These are phyloP conservation scores for Boletus rubescentipes DNA, from an alignment of 768 basidiomycete species.

Conservation along the genomic window DNA sequence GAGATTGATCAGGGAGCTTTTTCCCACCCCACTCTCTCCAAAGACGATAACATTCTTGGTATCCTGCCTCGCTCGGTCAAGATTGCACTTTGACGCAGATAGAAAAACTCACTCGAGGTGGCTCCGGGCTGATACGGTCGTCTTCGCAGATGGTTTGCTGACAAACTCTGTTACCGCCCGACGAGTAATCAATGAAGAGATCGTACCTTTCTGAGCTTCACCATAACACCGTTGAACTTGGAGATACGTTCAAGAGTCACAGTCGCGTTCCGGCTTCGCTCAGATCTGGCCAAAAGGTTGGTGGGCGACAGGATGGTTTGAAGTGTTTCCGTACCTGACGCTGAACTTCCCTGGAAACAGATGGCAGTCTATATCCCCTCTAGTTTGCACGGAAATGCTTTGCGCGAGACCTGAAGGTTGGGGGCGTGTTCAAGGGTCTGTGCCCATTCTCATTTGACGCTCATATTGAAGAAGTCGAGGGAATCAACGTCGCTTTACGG, in stretches of 20 bases:
- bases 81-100: neutral
- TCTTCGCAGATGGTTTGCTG: slow-evolving; percentile 9
- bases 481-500: slow-evolving; percentile 2
- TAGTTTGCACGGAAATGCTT: neutral
- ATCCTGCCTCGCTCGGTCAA: slow-evolving; percentile 11
- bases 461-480: slow-evolving; percentile 3
- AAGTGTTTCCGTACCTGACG: slow-evolving; percentile 3
- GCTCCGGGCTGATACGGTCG: neutral
- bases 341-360: neutral
- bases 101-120: slow-evolving; percentile 11
- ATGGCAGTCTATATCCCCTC: slow-evolving; percentile 17
- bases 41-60: slow-evolving; percentile 40
- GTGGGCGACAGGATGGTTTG: neutral
- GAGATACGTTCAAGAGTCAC: slow-evolving; percentile 4
- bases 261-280: neutral
- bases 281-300: neutral
- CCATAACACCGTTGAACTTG: neutral
- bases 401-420: slow-evolving; percentile 13
- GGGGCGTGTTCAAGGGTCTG: slow-evolving; percentile 5
- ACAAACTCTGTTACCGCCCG: slow-evolving; percentile 11
- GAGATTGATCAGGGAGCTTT: slow-evolving; percentile 48
- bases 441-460: slow-evolving; percentile 11
- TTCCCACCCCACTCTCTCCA: slow-evolving; percentile 42
- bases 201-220: slow-evolving; percentile 15
- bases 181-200: neutral